Evolutionary conservation across 306 rosid species (phyloP).

Genomic region (Senna tora): DNA sequence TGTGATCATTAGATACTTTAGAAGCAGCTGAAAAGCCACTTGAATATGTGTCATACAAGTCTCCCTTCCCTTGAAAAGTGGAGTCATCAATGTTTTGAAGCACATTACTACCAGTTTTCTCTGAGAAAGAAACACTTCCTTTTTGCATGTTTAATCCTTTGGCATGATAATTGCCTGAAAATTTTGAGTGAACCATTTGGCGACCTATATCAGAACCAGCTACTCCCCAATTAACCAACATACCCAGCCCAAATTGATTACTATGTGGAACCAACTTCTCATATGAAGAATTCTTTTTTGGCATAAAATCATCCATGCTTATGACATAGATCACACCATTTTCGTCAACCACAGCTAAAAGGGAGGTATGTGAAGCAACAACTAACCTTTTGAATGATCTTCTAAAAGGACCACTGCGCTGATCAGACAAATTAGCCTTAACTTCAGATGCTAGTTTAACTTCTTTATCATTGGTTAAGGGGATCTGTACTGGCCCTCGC

Average conservation of each 20-base stretch:
- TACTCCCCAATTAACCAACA: slow-evolving; percentile 77
- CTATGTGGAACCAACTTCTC: slow-evolving; percentile 63
- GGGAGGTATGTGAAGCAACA: slow-evolving; percentile 71
- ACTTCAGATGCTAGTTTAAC: slow-evolving; percentile 44
- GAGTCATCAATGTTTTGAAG: slow-evolving; percentile 44
- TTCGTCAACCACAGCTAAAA: slow-evolving; percentile 78
- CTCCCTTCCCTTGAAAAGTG: slow-evolving; percentile 44
- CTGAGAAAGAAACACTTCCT: slow-evolving; percentile 41
- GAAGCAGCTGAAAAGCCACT: slow-evolving; percentile 63
- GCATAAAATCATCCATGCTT: slow-evolving; percentile 49
- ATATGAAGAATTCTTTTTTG: slow-evolving; percentile 42
- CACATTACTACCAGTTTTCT: slow-evolving; percentile 40
- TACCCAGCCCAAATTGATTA: slow-evolving; percentile 63
- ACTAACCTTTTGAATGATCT: slow-evolving; percentile 76
- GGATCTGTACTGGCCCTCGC: slow-evolving; percentile 38
- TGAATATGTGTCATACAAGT: slow-evolving; percentile 44
- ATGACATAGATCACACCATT: slow-evolving; percentile 77
- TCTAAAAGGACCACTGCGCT: slow-evolving; percentile 40
- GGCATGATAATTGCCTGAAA: slow-evolving; percentile 34
- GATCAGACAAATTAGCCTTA: slow-evolving; percentile 41
- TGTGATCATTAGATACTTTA: slow-evolving; percentile 43
- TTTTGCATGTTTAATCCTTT: slow-evolving; percentile 38
- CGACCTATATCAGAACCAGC: slow-evolving; percentile 75
- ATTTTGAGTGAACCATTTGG: slow-evolving; percentile 55
- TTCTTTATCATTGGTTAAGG: slow-evolving; percentile 36